Conservation (phyloP, 805 yeast genomes). For the Saccharomycopsis javanensis region DNA sequence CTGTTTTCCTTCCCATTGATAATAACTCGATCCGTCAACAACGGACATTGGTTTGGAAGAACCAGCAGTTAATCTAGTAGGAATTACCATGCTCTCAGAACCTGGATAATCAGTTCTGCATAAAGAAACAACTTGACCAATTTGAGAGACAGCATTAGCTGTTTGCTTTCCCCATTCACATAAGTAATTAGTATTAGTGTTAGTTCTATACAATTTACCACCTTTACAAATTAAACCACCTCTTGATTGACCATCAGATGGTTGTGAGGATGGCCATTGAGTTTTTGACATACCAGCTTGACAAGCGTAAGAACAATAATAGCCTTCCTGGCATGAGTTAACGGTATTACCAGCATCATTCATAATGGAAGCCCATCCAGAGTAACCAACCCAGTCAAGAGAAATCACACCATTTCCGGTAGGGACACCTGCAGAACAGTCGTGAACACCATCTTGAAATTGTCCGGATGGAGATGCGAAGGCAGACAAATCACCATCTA, state of each 20-base stretch:
- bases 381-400: constrained; percentile 43
- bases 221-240: constrained; percentile 60
- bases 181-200: constrained; percentile 38
- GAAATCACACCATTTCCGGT: constrained; percentile 61
- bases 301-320: constrained; percentile 70
- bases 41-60: constrained; percentile 55
- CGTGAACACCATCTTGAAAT: constrained; percentile 53
- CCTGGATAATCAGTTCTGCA: constrained; percentile 99
- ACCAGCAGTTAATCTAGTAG: constrained; percentile 74
- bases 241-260: constrained; percentile 55
- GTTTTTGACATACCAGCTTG: constrained; percentile 75
- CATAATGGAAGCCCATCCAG: constrained; percentile 45
- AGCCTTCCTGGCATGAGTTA: constrained; percentile 53
- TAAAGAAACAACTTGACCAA: constrained; percentile 62
- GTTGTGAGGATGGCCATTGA: constrained; percentile 66
- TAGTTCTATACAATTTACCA: constrained; percentile 57
- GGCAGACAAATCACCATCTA: constrained; percentile 47
- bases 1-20: constrained; percentile 65
- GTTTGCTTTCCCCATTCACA: constrained; percentile 66
- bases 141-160: constrained; percentile 58
- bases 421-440: constrained; percentile 57
- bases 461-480: constrained; percentile 40
- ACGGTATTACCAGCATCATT: constrained; percentile 56
- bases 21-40: constrained; percentile 70
- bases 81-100: constrained; percentile 95